A percentile compares a stretch with the other conserved stretches of the same genome.
phyloP scores from a whole-genome alignment of 2,329 filamentous ascomycete species.

The Esteya vermicola region DNA sequence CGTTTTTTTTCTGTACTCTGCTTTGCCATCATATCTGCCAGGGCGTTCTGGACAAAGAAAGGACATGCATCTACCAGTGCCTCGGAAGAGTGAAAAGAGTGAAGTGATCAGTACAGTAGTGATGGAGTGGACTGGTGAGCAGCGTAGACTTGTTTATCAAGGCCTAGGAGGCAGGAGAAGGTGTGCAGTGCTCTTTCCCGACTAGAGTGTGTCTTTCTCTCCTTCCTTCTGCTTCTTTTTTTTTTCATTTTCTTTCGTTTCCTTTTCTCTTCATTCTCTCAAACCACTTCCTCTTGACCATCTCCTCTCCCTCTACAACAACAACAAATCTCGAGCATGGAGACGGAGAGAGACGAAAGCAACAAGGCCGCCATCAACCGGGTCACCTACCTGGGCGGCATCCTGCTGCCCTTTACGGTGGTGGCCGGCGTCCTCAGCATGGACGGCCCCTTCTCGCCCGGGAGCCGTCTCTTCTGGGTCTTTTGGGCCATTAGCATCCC shows the following conservation, averaged over 20 bases:
- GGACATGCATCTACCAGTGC: not conserved
- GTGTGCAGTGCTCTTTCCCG: not conserved
- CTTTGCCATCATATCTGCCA: no score
- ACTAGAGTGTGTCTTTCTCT: not conserved
- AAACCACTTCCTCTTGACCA: not conserved
- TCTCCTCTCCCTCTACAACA: not conserved
- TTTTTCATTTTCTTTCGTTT: not conserved
- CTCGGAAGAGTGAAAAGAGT: not conserved
- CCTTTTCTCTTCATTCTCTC: no score
- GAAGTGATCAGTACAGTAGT: not conserved
- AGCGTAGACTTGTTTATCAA: no score
- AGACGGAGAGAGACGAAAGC: not conserved
- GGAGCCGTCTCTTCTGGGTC: constrained; percentile 27
- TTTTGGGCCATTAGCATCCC: constrained; percentile 31
- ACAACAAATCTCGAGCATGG: not conserved
- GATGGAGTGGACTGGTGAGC: no score
- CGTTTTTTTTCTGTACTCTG: not conserved
- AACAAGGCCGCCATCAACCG: constrained; percentile 25
- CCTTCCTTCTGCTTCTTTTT: not conserved
- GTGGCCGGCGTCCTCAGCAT: constrained; percentile 33
- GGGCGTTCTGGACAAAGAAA: not conserved
- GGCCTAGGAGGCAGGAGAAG: not conserved
- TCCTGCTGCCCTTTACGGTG: constrained; percentile 32
- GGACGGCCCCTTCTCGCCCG: constrained; percentile 27
- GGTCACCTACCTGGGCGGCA: constrained; percentile 33